These are phyloP conservation scores for Lodderomyces metapsilosis DNA, from an alignment of 1,139 yeast species.

Conservation along the genomic window DNA sequence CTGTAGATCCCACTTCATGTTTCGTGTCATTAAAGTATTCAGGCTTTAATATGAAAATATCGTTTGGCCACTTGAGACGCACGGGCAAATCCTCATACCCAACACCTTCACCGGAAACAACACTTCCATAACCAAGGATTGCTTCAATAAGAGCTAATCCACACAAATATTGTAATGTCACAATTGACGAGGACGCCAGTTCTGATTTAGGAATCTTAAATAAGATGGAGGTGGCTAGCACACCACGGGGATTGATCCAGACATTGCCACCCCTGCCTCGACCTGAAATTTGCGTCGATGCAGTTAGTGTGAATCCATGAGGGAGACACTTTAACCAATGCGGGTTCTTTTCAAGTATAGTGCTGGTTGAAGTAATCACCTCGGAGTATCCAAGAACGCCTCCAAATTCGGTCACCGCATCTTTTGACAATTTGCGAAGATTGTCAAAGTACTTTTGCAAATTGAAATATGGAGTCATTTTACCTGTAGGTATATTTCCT, in stretches of 20 bases:
- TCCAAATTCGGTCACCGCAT: constrained; percentile 49
- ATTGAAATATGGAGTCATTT: constrained; percentile 71
- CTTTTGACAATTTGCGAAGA: constrained; percentile 31
- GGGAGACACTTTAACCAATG: constrained; percentile 59
- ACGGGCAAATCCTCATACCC: constrained; percentile 78
- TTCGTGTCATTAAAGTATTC: constrained; percentile 40
- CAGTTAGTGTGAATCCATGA: constrained; percentile 68
- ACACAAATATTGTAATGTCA: constrained; percentile 82
- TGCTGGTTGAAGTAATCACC: constrained; percentile 84
- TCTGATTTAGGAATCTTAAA: constrained; percentile 57
- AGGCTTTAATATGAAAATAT: constrained; percentile 74
- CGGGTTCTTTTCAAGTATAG: constrained; percentile 73
- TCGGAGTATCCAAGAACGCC: constrained; percentile 73
- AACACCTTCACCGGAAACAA: constrained; percentile 39
- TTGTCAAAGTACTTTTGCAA: constrained; percentile 52
- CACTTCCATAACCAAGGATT: constrained; percentile 57
- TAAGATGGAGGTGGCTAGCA: constrained; percentile 76
- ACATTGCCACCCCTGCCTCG: constrained; percentile 93
- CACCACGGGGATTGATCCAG: constrained; percentile 95
- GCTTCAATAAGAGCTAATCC: constrained; percentile 85
- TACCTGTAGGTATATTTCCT: constrained; percentile 41
- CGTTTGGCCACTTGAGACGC: constrained; percentile 96
- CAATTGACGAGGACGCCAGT: constrained; percentile 41
- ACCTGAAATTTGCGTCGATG: constrained; percentile 85
- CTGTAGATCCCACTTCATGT: constrained; percentile 31